phyloP scores from a whole-genome alignment of 2,329 filamentous ascomycete genomes.

The Pseudomassariella vexata region DNA sequence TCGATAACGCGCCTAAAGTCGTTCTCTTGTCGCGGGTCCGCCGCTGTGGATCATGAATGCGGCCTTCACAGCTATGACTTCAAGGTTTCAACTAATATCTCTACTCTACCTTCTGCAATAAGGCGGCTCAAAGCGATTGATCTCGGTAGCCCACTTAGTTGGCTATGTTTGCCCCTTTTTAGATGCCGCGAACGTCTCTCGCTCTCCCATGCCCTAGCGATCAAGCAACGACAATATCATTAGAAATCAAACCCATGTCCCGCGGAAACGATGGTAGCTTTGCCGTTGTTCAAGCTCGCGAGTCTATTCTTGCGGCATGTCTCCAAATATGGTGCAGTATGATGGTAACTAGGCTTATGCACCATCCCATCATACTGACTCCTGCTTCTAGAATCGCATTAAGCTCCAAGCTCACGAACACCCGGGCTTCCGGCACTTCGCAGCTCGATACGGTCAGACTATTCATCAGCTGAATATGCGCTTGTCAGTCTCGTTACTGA shows the following conservation, averaged over 20 bases:
- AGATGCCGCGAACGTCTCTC: neutral
- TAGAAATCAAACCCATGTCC: neutral
- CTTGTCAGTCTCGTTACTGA: slow-evolving; percentile 51
- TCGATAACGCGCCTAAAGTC: too few relatives aligned
- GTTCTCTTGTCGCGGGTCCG: too few relatives aligned
- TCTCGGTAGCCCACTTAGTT: too few relatives aligned
- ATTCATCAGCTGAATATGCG: slow-evolving; percentile 66
- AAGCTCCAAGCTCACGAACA: slow-evolving; percentile 62
- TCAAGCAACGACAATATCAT: neutral
- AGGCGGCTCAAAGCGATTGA: too few relatives aligned
- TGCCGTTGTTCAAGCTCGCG: slow-evolving; percentile 63
- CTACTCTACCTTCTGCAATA: too few relatives aligned
- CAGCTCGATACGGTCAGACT: slow-evolving; percentile 55
- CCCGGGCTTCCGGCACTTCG: slow-evolving; percentile 52
- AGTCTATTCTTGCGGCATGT: slow-evolving; percentile 59
- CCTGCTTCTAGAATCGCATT: slow-evolving; percentile 50
- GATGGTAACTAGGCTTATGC: too few relatives aligned
- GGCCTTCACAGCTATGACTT: too few relatives aligned
- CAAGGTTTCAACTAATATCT: too few relatives aligned
- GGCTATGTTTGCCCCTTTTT: too few relatives aligned
- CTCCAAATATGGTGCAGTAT: slow-evolving; percentile 64
- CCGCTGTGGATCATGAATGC: too few relatives aligned
- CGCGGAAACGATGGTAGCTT: slow-evolving; percentile 49
- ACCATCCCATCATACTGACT: slow-evolving; percentile 3
- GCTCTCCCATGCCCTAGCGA: slow-evolving; percentile 4